Conservation (phyloP, 805 yeast genomes). For the Yamadazyma kitorensis region DNA sequence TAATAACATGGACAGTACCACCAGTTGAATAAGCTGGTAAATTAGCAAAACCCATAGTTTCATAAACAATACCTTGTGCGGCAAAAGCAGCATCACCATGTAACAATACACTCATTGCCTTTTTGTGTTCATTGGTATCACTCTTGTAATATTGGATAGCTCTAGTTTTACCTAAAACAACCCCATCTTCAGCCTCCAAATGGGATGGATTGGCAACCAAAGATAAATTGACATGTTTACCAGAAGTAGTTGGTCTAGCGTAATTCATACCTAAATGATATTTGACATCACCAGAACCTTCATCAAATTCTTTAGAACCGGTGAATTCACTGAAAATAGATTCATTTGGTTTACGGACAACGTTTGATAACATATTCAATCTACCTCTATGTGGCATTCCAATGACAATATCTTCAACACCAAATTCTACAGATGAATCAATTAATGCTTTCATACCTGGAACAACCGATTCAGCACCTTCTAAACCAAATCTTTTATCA, state of each 20-base stretch:
- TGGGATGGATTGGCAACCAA: conserved; percentile 99
- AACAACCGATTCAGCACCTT: conserved; percentile 95
- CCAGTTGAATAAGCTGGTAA: conserved; percentile 97
- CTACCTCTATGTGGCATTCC: conserved; percentile 99
- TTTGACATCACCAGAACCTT: conserved; percentile 98
- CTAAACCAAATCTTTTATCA: conserved; percentile 97
- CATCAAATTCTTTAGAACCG: conserved; percentile 86
- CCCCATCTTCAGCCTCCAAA: conserved; percentile 98
- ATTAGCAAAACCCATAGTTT: conserved; percentile 91
- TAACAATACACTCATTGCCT: conserved; percentile 87
- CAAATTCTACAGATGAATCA: conserved; percentile 87
- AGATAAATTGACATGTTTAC: conserved; percentile 92
- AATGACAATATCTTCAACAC: conserved; percentile 92
- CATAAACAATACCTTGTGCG: conserved; percentile 98
- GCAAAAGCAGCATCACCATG: conserved; percentile 99
- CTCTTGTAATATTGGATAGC: conserved; percentile 90
- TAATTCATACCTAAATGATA: conserved; percentile 99
- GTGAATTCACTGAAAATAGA: conserved; percentile 95
- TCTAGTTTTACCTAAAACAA: conserved; percentile 96
- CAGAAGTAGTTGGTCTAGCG: conserved; percentile 98
- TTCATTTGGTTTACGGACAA: conserved; percentile 97
- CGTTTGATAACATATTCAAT: conserved; percentile 94
- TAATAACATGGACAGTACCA: conserved; percentile 95
- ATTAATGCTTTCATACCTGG: conserved; percentile 97
- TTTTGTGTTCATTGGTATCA: conserved; percentile 77